These are phyloP conservation scores for Lentinula edodes DNA, from an alignment of 768 basidiomycete species.

Conservation along the genomic window DNA sequence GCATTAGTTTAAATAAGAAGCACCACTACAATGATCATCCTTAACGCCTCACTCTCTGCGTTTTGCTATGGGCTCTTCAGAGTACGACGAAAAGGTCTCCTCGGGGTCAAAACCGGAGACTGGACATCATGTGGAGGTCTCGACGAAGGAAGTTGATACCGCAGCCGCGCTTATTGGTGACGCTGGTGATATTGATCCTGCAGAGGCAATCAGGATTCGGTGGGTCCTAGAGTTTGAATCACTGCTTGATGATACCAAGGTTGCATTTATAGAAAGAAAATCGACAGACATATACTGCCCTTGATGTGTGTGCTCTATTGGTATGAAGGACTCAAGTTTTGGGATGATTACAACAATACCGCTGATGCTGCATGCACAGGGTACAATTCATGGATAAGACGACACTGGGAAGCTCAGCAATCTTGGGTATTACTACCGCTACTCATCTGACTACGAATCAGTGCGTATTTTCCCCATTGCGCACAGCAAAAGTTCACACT, in stretches of 20 bases:
- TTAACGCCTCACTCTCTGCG: not conserved
- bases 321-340: conserved; percentile 11
- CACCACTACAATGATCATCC: not conserved
- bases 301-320: conserved; percentile 46
- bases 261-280: conserved; percentile 28
- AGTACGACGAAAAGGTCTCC: conserved; percentile 20
- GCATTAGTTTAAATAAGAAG: not conserved
- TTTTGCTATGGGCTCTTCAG: conserved; percentile 1
- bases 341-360: not conserved
- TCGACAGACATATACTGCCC: conserved; percentile 45
- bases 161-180: conserved; percentile 39
- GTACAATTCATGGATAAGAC: conserved; percentile 54
- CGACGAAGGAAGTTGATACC: conserved; percentile 37
- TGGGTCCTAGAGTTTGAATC: conserved; percentile 5
- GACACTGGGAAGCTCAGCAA: conserved; percentile 41
- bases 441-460: conserved; percentile 6
- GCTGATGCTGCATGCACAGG: conserved; percentile 20
- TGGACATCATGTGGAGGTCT: conserved; percentile 28
- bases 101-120: not conserved
- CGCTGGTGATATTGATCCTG: conserved; percentile 25
- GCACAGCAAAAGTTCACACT: not conserved
- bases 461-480: conserved; percentile 11
- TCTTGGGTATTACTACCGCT: conserved; percentile 35
- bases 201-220: conserved; percentile 34
- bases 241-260: not conserved